These are phyloP conservation scores for Dothistroma septosporum DNA, from an alignment of 2,329 filamentous ascomycete species.

Conservation along the genomic window DNA sequence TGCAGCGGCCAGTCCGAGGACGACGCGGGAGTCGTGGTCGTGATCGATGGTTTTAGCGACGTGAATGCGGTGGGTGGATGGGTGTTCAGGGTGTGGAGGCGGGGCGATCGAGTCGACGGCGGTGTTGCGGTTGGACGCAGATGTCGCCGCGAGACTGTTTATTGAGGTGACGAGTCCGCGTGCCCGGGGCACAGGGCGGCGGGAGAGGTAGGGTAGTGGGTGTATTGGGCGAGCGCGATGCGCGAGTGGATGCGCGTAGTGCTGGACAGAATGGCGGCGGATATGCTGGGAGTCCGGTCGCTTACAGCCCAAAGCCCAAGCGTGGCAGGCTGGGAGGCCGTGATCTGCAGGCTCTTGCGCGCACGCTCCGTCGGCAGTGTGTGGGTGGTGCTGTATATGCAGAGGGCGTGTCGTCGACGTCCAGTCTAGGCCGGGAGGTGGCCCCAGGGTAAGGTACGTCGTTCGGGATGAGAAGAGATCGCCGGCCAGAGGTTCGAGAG, in stretches of 20 bases:
- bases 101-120: background rate
- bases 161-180: background rate
- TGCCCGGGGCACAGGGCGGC: background rate
- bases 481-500: background rate
- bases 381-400: background rate
- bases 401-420: background rate
- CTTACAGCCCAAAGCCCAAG: background rate
- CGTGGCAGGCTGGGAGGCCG: background rate
- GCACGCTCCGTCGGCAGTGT: background rate
- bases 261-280: background rate
- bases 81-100: background rate
- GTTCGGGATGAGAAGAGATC: background rate
- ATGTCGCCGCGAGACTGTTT: background rate
- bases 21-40: conserved; percentile 1
- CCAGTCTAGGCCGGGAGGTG: background rate
- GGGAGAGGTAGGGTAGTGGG: background rate
- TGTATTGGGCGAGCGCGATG: background rate
- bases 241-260: background rate
- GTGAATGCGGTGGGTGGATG: background rate
- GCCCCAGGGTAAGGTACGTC: background rate
- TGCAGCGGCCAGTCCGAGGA: conserved; percentile 13
- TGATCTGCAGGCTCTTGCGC: background rate
- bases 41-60: background rate
- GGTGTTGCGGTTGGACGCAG: background rate
- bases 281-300: background rate